These are phyloP conservation scores for Xylaria sp. DNA, from an alignment of 2,329 filamentous ascomycete genomes.

Conservation along the genomic window DNA sequence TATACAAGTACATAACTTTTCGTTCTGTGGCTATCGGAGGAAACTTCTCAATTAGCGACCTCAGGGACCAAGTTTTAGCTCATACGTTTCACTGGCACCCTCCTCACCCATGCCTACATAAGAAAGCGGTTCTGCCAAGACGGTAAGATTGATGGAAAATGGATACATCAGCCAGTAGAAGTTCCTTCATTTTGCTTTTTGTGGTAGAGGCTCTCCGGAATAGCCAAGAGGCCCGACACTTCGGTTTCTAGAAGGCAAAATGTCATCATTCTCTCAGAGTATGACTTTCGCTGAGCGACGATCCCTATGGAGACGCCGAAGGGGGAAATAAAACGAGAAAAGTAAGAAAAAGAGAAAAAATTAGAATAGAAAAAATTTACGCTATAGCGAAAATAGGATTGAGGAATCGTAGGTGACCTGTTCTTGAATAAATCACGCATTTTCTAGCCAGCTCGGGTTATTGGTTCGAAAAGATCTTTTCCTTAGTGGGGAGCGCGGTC, in stretches of 20 bases:
- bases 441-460: neutral
- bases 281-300: constrained; percentile 19
- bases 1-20: neutral
- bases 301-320: constrained; percentile 16
- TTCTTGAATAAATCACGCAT: neutral
- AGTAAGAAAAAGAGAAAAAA: neutral
- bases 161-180: neutral
- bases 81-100: neutral
- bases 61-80: neutral
- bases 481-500: neutral
- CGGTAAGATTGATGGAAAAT: constrained; percentile 6
- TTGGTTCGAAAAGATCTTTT: neutral
- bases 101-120: constrained; percentile 1
- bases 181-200: neutral
- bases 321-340: no score
- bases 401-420: constrained; percentile 1
- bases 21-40: neutral
- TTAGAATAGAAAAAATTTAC: neutral
- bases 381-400: constrained; percentile 3
- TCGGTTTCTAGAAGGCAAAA: constrained; percentile 7
- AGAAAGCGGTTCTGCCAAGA: constrained; percentile 22
- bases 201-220: no score
- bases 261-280: constrained; percentile 15
- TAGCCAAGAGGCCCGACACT: constrained; percentile 17
- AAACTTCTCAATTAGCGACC: neutral